Base-by-base conservation (phyloP, 768 basidiomycete genomes). In the Daedaleopsis sinensis region DNA sequence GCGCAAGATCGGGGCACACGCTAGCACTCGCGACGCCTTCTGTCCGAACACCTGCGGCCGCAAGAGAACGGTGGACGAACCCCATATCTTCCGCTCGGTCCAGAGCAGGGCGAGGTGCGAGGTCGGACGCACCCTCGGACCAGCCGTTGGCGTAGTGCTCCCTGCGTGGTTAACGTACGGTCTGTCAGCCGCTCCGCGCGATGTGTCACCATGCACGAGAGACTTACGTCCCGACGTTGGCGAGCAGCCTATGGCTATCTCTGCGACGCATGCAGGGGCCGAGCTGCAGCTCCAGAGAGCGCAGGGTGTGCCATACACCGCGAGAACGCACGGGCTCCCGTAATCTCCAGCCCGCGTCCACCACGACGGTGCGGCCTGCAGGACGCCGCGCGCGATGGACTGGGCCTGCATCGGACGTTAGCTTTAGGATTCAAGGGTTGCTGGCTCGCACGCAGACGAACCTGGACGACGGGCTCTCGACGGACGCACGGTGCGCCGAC, bases 61-160 rank as follows among this genome's bases (percentile, higher is more conserved):
- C 3, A 38, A 43, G 39, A 16, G 49, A 16, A 16, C 15, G 23
- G 39, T 10, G 49, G 21, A 16, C 15, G 23, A 32, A 52, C 50
- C 44, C 36, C 13, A 65, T 38, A 39, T 24, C 46, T 44, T 32
- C 5, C 16, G 43, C 24, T 53, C 44, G 36, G 18, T 21, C 21
- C 6, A 50, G 37, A 12, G 7, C 27, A 32, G 27, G 7, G 27
- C 27, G n/a, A 67, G 66, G 44, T 42, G 67, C 68, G 46, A 69
- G 66, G 55, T 67, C 66, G 15, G 61, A 59, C 13, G 66, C 66
- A n/a, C 66, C 66, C 43, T 69, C 66, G 27, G 67, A 67, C 68
- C 66, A 67, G 64, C 65, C 58, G 55, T 65, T 64, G 48, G 64
- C 57, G 50, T 64, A 67, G 57, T 57, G 66, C 55, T 69, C 59